Percentiles rank a stretch among this genome's conserved stretches.
Evolutionary conservation across 2,329 filamentous ascomycete species (phyloP).

Genomic region (Neurospora sp.): DNA sequence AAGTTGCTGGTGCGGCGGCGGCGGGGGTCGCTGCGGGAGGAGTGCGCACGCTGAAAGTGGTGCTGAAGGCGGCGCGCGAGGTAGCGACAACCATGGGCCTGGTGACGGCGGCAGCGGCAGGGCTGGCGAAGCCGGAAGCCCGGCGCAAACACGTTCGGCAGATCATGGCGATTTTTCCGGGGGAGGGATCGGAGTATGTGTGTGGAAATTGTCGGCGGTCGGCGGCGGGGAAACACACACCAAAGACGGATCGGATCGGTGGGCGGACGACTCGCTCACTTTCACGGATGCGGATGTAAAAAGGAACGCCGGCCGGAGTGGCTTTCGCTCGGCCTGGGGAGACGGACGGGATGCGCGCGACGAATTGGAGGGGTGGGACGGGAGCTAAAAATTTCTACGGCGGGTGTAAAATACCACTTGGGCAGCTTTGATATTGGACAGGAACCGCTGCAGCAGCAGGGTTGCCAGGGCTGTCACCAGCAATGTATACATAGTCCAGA

Average conservation of each 20-base stretch:
- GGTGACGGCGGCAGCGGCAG: constrained; percentile 10
- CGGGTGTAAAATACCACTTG: constrained; percentile 8
- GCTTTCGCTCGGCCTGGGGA: constrained; percentile 11
- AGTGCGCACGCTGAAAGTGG: constrained; percentile 23
- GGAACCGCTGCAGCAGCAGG: not conserved
- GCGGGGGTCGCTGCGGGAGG: constrained; percentile 24
- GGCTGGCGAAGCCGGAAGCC: constrained; percentile 25
- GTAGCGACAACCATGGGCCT: constrained; percentile 5
- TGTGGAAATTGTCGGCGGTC: not conserved
- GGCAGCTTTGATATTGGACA: constrained; percentile 14
- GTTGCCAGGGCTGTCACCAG: not conserved
- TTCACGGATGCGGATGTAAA: not conserved
- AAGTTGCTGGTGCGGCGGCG: constrained; percentile 9
- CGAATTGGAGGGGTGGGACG: constrained; percentile 5
- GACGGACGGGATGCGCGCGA: constrained; percentile 1
- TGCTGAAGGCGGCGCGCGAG: constrained; percentile 27
- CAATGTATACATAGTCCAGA: not conserved
- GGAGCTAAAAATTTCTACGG: constrained; percentile 22
- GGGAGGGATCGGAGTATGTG: not conserved
- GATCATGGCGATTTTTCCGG: constrained; percentile 25
- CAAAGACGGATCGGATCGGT: not conserved
- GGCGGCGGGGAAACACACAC: not conserved
- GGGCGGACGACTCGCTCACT: not conserved
- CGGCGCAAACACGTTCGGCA: constrained; percentile 41
- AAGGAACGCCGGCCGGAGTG: not conserved